These are phyloP conservation scores for Termitomyces sp. DNA, from an alignment of 768 basidiomycete genomes.

Conservation along the genomic window DNA sequence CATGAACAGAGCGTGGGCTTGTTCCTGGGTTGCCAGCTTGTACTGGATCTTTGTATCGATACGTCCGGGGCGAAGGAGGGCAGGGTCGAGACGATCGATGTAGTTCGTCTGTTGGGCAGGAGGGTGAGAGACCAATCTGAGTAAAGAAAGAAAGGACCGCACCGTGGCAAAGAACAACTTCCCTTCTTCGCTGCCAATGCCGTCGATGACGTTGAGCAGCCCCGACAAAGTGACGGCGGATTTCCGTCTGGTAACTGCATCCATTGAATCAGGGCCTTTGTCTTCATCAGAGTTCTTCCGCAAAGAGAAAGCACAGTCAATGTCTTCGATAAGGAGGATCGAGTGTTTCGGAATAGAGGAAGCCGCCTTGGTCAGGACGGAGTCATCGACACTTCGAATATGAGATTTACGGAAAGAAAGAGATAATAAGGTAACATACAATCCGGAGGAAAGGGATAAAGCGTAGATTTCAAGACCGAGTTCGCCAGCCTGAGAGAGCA, in stretches of 20 bases:
- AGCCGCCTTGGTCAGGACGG: slow-evolving; percentile 38
- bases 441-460: slow-evolving; percentile 41
- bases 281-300: slow-evolving; percentile 33
- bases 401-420: not conserved
- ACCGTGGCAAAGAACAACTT: slow-evolving; percentile 58
- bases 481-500: slow-evolving; percentile 43
- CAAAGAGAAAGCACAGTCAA: slow-evolving; percentile 53
- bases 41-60: slow-evolving; percentile 52
- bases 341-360: slow-evolving; percentile 43
- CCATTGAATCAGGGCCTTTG: not conserved
- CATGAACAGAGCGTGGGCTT: slow-evolving; percentile 41
- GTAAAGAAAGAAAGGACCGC: slow-evolving; percentile 7
- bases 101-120: slow-evolving; percentile 39
- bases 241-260: slow-evolving; percentile 6
- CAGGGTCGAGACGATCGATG: slow-evolving; percentile 48
- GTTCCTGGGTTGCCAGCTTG: slow-evolving; percentile 38
- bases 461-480: slow-evolving; percentile 82
- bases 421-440: slow-evolving; percentile 23
- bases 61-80: slow-evolving; percentile 51
- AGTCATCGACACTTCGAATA: slow-evolving; percentile 39
- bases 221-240: slow-evolving; percentile 47
- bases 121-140: not conserved
- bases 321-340: slow-evolving; percentile 56
- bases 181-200: slow-evolving; percentile 56
- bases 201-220: slow-evolving; percentile 53